These are phyloP conservation scores for Brassica incana DNA, from an alignment of 345 rosid species.

Conservation along the genomic window DNA sequence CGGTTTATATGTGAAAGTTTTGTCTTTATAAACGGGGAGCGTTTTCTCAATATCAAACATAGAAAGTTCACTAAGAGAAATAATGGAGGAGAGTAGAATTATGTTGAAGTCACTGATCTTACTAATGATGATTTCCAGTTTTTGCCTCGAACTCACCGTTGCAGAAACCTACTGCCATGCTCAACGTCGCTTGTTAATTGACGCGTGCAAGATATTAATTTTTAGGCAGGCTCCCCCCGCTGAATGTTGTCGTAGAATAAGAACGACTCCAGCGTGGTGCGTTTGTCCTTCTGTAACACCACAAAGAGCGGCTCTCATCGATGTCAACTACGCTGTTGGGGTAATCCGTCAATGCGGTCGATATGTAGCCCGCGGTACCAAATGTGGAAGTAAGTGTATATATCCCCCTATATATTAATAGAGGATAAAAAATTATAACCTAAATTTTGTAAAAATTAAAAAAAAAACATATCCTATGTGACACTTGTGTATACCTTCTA, in stretches of 20 bases:
- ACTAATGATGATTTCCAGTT: not conserved
- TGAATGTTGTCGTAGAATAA: slow-evolving; percentile 8
- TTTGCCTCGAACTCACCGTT: not conserved
- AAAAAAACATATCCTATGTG: too few species aligned
- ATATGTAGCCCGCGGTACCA: slow-evolving; percentile 4
- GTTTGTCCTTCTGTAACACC: slow-evolving; percentile 17
- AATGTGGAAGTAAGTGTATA: slow-evolving; percentile 9
- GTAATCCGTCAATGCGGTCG: slow-evolving; percentile 9
- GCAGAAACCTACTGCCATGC: slow-evolving; percentile 6
- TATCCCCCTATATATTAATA: not conserved
- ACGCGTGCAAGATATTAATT: not conserved
- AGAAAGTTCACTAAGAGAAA: not conserved
- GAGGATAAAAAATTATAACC: too few species aligned
- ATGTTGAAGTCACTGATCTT: not conserved
- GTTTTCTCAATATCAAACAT: not conserved
- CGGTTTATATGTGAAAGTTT: not conserved
- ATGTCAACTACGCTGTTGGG: slow-evolving; percentile 10
- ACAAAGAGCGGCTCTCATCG: slow-evolving; percentile 1
- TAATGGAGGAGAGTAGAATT: not conserved
- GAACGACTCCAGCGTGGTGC: not conserved
- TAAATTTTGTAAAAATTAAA: too few species aligned
- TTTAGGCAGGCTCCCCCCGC: not conserved
- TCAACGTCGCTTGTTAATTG: not conserved
- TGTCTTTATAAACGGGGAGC: slow-evolving; percentile 2
- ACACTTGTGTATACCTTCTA: too few species aligned